Conservation (phyloP, 805 yeast species). For the Saccharomycopsis guyanensis region DNA sequence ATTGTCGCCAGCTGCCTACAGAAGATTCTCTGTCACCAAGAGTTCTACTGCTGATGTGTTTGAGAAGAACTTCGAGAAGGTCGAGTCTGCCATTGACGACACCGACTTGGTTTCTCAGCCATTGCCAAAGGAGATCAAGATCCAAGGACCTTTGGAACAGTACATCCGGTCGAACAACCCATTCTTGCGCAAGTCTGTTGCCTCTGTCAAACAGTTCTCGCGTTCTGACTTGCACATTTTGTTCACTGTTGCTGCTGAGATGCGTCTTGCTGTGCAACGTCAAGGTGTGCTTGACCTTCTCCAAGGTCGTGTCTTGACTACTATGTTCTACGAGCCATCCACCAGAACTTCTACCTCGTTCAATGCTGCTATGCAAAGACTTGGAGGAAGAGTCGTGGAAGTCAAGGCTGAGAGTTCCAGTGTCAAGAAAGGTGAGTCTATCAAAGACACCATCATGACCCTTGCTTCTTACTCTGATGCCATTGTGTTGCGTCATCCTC, state of each 20-base stretch:
- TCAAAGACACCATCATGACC: slow-evolving; percentile 93
- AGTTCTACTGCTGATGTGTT: slow-evolving; percentile 23
- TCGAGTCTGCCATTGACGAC: slow-evolving; percentile 49
- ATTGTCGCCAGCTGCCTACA: background rate
- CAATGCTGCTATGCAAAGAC: slow-evolving; percentile 99
- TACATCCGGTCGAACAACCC: slow-evolving; percentile 80
- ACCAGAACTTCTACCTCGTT: slow-evolving; percentile 95
- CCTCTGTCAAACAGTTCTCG: slow-evolving; percentile 80
- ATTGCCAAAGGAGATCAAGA: slow-evolving; percentile 61
- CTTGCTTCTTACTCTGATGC: slow-evolving; percentile 96
- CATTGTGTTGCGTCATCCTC: slow-evolving; percentile 93
- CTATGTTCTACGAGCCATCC: slow-evolving; percentile 97
- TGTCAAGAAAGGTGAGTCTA: slow-evolving; percentile 95
- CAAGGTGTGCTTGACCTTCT: slow-evolving; percentile 88
- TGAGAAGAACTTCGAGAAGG: slow-evolving; percentile 25
- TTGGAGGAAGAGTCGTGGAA: slow-evolving; percentile 95
- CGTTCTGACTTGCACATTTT: slow-evolving; percentile 87
- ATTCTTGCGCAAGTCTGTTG: slow-evolving; percentile 78
- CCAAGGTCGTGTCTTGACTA: slow-evolving; percentile 84
- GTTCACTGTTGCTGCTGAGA: slow-evolving; percentile 96
- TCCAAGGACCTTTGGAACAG: slow-evolving; percentile 72
- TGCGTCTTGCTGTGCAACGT: slow-evolving; percentile 95
- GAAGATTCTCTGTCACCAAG: slow-evolving; percentile 18
- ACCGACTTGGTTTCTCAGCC: slow-evolving; percentile 68
- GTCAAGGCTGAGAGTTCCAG: slow-evolving; percentile 84